A percentile compares a stretch with the other conserved stretches of the same genome.
These are phyloP conservation scores for Polytrichum commune DNA, from an alignment of 225 moss, liverwort and hornwort species.

Conservation along the genomic window DNA sequence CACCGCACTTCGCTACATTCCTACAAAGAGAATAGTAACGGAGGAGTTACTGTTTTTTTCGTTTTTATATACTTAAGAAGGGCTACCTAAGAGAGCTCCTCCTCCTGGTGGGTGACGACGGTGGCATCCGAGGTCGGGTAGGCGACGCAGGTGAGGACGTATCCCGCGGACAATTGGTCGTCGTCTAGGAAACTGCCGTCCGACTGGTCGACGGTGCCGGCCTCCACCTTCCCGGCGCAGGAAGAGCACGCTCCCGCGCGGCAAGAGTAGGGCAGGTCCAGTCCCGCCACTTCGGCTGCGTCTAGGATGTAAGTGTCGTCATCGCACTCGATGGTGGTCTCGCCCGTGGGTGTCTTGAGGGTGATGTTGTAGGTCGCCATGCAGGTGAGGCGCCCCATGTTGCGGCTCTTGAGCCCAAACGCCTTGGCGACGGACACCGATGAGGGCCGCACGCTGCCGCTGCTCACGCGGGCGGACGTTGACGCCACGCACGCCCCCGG, in stretches of 20 bases:
- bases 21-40: too few relatives aligned
- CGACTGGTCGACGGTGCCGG: conserved; percentile 4
- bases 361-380: conserved; percentile 15
- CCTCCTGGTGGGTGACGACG: conserved; percentile 37
- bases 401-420: conserved; percentile 3
- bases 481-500: conserved; percentile 2
- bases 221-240: conserved; percentile 20
- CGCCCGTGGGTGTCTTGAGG: not conserved
- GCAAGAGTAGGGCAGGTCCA: conserved; percentile 16
- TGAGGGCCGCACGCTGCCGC: not conserved
- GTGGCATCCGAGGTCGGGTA: conserved; percentile 33
- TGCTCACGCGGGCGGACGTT: not conserved
- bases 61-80: not conserved
- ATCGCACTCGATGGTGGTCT: not conserved
- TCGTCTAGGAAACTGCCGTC: conserved; percentile 24
- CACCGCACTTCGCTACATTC: too few relatives aligned
- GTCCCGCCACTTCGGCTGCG: not conserved
- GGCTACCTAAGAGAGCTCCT: conserved; percentile 2
- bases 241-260: conserved; percentile 35
- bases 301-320: conserved; percentile 9
- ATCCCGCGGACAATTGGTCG: conserved; percentile 11
- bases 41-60: too few relatives aligned
- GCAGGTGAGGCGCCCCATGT: conserved; percentile 9
- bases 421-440: conserved; percentile 8
- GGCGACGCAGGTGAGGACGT: conserved; percentile 33